Evolutionary conservation across 169 alveolate genomes (phyloP), one percentile per base, ranked within the genome.

Genomic region (Sarcocystis neurona): DNA sequence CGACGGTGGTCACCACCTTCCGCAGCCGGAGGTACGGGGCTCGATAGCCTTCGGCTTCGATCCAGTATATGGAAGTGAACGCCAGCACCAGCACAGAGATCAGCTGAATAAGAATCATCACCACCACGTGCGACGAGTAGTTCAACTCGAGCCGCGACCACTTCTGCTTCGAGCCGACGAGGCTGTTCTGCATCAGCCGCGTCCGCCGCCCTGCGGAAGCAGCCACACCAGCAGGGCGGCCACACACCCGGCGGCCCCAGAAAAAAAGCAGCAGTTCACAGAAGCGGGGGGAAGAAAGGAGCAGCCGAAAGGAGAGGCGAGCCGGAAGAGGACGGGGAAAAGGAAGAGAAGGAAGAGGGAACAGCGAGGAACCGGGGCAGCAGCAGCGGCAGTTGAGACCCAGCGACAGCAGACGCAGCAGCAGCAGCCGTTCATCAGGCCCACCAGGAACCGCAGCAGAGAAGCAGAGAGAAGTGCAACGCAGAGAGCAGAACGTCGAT

Each of bases 111-210:
- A 63, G 6, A 30, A 63, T 63, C 75, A 63, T 63, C 44, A 63
- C 75, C 75, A 63, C 75, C 23, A 63, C 75, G 75, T 63, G 75
- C 44, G 75, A 63, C 46, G 46, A 32, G 75, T 63, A 63, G 75
- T 63, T 63, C 39, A 63, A 30, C 30, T 63, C 75, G 46, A 63
- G 43, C 15, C 75, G 46, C 44, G 75, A 63, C 75, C 75, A 63
- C 46, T 63, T 63, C 43, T 63, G 75, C 44, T 32, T 30, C 44
- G 75, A 20, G 46, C 75, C 75, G 46, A 63, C 75, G 44, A 39
- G 75, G 8, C 75, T 30, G 75, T 63, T 63, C 75, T 32, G n/a
- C 75, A 63, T 63, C 75, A 63, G 75, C 39, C 75, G 75, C 75
- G 75, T 63, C 43, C 34, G 75, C 43, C 43, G n/a, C n/a, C 75